Base-by-base conservation (phyloP, 192 early-diverging fungal genomes). In the Entomortierella lignicola region DNA sequence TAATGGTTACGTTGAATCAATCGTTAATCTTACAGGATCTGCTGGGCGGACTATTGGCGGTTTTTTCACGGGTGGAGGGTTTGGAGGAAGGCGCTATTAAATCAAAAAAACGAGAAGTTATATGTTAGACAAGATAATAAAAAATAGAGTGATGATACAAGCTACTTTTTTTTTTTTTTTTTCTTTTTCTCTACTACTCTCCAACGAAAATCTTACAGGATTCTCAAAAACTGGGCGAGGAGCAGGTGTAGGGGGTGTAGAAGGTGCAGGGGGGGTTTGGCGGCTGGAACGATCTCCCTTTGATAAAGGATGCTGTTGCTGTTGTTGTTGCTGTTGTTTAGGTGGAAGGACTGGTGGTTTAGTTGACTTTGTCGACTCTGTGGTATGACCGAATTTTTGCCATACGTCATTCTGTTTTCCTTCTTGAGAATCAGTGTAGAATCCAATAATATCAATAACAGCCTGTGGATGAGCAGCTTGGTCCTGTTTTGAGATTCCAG, bases 401-500 rank as follows among this genome's bases (percentile, higher is more conserved):
- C 84, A 88, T n/a, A 89, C 81, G 56, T 87, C 77, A 34, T 56
- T 60, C 18, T 65, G 71, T 32, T 80, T 82, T 23, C 66, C 77
- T 53, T 82, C 69, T 53, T 77, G 69, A 17, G 72, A 84, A 57
- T 95, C 93, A 73, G 89, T 89, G 85, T 94, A 95, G 71, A 94
- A 95, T 66, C 89, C 88, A 82, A 95, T 92, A 55, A 93, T 90
- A 70, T 95, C 93, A 41, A 94, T 84, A 25, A 95, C 91, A n/a
- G 93, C 93, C 84, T 98, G 95, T 48, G 96, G 96, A 82, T 99
- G 91, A 47, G 93, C 93, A 71, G 94, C 91, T 86, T 98, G 96
- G 63, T 99, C 94, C 82, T 94, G 91, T 72, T 95, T 94, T 56
- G 96, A 90, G 64, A 99, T 99, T 42, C 98, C 98, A 50, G 96